Evolutionary conservation across 1,284 basidiomycete species (phyloP).

Genomic region (Schizophyllum amplum): DNA sequence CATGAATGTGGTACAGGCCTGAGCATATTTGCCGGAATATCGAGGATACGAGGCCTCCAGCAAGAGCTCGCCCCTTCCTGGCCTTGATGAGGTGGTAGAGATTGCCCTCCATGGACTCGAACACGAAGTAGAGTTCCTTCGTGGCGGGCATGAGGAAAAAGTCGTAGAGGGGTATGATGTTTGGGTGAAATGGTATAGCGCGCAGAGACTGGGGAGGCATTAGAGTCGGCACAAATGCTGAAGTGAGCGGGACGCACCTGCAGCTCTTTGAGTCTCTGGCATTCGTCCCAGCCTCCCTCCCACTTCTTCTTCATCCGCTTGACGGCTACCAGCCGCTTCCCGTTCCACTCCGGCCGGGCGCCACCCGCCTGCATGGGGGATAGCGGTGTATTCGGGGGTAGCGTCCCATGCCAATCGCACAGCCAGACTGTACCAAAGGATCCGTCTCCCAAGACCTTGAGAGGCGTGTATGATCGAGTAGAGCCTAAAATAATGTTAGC

Average conservation of each 20-base stretch:
- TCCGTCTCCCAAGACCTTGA: conserved; percentile 92
- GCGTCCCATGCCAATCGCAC: conserved; percentile 97
- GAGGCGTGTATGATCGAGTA: conserved; percentile 52
- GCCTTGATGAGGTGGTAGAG: conserved; percentile 99
- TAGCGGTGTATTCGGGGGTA: conserved; percentile 81
- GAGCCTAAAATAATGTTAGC: conserved; percentile 32
- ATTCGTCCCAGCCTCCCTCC: conserved; percentile 97
- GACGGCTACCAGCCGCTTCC: conserved; percentile 92
- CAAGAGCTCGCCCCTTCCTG: conserved; percentile 88
- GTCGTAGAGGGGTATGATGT: conserved; percentile 98
- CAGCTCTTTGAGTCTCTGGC: conserved; percentile 91
- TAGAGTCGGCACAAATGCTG: conserved; percentile 10
- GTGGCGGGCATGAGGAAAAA: conserved; percentile 92
- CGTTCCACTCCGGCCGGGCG: conserved; percentile 88
- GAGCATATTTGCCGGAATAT: conserved; percentile 91
- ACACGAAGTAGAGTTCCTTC: conserved; percentile 98
- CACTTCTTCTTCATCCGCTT: conserved; percentile 98
- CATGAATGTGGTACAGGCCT: conserved; percentile 91
- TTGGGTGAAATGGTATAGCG: conserved; percentile 89
- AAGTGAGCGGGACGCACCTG: conserved; percentile 54
- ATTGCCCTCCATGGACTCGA: conserved; percentile 99
- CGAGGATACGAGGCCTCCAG: conserved; percentile 90
- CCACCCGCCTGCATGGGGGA: conserved; percentile 90
- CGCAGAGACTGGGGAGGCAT: conserved; percentile 69
- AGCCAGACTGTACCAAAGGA: conserved; percentile 98